Evolutionary conservation across 345 rosid species (phyloP), one percentile per base, ranked within the genome.

Genomic region (Linum trigynum): DNA sequence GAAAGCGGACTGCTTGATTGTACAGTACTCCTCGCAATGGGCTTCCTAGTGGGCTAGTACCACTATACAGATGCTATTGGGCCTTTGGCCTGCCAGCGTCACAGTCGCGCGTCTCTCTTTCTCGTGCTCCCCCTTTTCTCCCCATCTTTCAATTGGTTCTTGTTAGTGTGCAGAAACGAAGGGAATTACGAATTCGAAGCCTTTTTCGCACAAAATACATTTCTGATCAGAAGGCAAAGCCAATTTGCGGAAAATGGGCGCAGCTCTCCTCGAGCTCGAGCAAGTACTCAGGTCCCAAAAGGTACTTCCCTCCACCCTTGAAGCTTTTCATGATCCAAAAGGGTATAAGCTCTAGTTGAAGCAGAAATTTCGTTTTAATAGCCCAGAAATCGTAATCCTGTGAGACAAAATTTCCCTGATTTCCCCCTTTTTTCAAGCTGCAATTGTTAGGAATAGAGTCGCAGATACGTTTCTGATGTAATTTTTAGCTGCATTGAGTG

Each of bases 191-290:
- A 8, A 12, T 15, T 3, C 53, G 53, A 48, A 3, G 8, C 32
- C 39, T 10, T 38, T 63, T 57, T 12, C 39, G 5, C 5, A 11
- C 2, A 23, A 23, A 8, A 7, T 59, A 7, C 35, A 72, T 57
- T 56, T 56, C 60, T 2, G 61, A 67, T 73, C 38, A 35, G 60
- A 35, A 57, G 12, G 7, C 65, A 36, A 64, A 42, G 58, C 41
- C 38, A 57, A 58, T 53, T 38, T 32, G 56, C 40, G 63, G 70
- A 55, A 50, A 62, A 85, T 85, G 87, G 84, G 59, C 38, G 81
- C 64, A n/a, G 67, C 57, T 64, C 56, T 83, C 37, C 10, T 68
- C 1, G 79, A 81, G 16, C 87, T 85, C 38, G 78, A 74, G 55
- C 57, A 62, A n/a, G 61, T 59, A 64, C 80, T 83, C 53, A 71